phyloP scores from a whole-genome alignment of 106 monocot genomes.

The Allium sativum region DNA sequence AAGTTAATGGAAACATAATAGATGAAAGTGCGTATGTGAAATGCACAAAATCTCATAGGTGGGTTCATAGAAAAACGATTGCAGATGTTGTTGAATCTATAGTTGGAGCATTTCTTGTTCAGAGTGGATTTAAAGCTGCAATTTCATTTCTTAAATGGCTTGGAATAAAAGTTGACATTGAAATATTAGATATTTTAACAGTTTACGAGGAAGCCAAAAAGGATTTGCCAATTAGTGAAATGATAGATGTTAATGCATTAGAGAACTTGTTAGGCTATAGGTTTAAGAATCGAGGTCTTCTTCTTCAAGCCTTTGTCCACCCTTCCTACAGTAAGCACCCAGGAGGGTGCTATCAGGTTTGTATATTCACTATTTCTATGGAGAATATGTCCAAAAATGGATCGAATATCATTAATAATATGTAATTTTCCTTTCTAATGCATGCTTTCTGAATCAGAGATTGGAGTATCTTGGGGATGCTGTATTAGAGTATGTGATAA shows the following conservation, averaged over 20 bases:
- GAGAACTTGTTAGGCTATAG: conserved; percentile 55
- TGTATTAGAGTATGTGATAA: conserved; percentile 92
- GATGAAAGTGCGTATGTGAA: conserved; percentile 12
- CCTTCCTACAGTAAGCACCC: conserved; percentile 76
- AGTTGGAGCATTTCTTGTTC: conserved; percentile 88
- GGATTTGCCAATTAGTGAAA: conserved; percentile 41
- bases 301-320: conserved; percentile 80
- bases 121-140: conserved; percentile 77
- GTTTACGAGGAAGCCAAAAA: conserved; percentile 31
- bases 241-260: conserved; percentile 36
- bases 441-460: conserved; percentile 36
- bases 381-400: too few relatives aligned
- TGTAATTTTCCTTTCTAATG: too few relatives aligned
- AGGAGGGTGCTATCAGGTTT: conserved; percentile 97
- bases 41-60: conserved; percentile 68
- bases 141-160: conserved; percentile 81
- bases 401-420: too few relatives aligned
- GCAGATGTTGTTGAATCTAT: conserved; percentile 94
- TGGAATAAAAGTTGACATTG: conserved; percentile 62
- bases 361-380: conserved; percentile 1
- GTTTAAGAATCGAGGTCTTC: conserved; percentile 72
- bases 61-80: conserved; percentile 75
- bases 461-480: conserved; percentile 99
- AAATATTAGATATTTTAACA: conserved; percentile 37
- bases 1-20: conserved; percentile 15